These are phyloP conservation scores for Giardia muris DNA, from an alignment of 208 protist genomes.

Conservation along the genomic window DNA sequence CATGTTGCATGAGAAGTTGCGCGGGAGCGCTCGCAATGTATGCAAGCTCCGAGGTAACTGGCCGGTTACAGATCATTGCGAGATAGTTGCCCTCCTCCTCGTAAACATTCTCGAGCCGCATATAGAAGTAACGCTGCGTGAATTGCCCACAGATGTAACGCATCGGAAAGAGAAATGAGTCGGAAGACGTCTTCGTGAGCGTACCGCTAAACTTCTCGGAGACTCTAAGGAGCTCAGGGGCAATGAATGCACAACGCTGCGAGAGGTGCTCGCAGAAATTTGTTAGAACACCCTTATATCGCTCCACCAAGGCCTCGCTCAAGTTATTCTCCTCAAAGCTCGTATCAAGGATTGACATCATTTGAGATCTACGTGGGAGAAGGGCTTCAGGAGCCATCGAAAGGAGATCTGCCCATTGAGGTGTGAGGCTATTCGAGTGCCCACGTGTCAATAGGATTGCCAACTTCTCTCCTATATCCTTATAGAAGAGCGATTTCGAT, in stretches of 20 bases:
- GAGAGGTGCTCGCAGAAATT: background rate
- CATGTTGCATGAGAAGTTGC: background rate
- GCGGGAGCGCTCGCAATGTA: background rate
- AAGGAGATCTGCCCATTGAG: background rate
- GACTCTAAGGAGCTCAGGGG: background rate
- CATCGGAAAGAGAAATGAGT: background rate
- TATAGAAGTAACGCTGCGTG: background rate
- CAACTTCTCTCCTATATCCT: background rate
- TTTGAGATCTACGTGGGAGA: too few species aligned
- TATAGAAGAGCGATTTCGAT: background rate
- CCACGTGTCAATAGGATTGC: background rate
- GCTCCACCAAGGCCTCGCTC: background rate
- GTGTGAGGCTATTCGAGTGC: background rate
- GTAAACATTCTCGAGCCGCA: background rate
- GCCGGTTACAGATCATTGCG: background rate
- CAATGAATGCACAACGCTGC: background rate
- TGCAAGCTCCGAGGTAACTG: background rate
- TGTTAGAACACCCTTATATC: background rate
- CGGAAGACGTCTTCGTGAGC: background rate
- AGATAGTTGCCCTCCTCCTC: background rate
- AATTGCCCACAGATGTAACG: background rate
- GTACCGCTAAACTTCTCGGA: background rate
- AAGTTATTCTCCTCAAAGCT: background rate
- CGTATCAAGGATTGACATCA: background rate
- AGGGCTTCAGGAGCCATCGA: too few species aligned